Conservation (phyloP, 2,329 filamentous ascomycete species). For the Epichloe sp. region DNA sequence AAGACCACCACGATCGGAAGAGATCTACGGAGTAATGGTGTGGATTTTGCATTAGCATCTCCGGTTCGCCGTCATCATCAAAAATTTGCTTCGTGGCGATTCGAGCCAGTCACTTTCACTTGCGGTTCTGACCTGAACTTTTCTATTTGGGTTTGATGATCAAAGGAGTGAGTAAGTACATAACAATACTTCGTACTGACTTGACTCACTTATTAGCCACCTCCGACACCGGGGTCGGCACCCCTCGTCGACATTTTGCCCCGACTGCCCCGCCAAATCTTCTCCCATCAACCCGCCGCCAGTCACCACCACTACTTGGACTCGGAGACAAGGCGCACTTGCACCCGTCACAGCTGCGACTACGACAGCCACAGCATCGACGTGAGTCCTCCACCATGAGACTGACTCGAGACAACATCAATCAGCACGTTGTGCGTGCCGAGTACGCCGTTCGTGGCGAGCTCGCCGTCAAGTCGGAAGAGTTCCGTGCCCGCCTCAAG, state of each 20-base stretch:
- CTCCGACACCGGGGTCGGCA: not conserved
- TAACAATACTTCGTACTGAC: not conserved
- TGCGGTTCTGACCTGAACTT: too few species aligned
- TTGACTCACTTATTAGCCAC: not conserved
- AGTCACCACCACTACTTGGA: not conserved
- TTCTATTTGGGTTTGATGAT: too few species aligned
- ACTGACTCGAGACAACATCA: constrained; percentile 79
- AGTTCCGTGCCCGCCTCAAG: constrained; percentile 64
- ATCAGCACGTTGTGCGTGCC: constrained; percentile 72
- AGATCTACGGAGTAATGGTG: not conserved
- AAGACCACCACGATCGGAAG: not conserved
- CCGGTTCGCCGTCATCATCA: not conserved
- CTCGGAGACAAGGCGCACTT: not conserved
- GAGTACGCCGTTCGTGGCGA: constrained; percentile 96
- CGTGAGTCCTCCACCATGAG: constrained; percentile 24
- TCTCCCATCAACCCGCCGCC: constrained; percentile 2
- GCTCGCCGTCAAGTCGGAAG: constrained; percentile 83
- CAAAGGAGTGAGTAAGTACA: too few species aligned
- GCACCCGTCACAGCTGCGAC: constrained; percentile 7
- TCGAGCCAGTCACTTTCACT: too few species aligned
- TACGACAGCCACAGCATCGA: constrained; percentile 15
- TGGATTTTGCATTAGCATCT: not conserved
- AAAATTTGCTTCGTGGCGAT: too few species aligned
- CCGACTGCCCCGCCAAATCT: constrained; percentile 6
- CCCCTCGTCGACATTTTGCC: constrained; percentile 1